Conservation (phyloP, 192 early-diverging fungal genomes). For the Chytriomyces hyalinus region DNA sequence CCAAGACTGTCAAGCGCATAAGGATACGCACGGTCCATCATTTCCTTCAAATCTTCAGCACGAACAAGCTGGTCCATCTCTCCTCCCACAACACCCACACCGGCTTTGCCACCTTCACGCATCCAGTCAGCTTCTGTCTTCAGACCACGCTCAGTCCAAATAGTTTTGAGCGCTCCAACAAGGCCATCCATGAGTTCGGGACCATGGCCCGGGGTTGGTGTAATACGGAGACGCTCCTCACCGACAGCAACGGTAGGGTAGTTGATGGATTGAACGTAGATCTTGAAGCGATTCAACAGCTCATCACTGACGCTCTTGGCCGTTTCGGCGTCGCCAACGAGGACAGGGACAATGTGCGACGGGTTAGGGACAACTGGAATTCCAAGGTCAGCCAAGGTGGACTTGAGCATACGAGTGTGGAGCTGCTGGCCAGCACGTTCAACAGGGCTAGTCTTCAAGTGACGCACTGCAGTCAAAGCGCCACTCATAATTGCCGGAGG, state of each 20-base stretch:
- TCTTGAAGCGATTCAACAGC: slow-evolving; percentile 84
- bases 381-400: slow-evolving; percentile 74
- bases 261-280: slow-evolving; percentile 99
- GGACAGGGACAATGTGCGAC: slow-evolving; percentile 98
- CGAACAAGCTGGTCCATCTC: slow-evolving; percentile 48
- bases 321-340: slow-evolving; percentile 94
- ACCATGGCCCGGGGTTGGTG: slow-evolving; percentile 94
- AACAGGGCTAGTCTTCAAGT: slow-evolving; percentile 81
- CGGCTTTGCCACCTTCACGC: slow-evolving; percentile 81
- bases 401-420: slow-evolving; percentile 89
- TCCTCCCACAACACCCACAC: slow-evolving; percentile 68
- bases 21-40: slow-evolving; percentile 36
- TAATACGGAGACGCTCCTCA: slow-evolving; percentile 97
- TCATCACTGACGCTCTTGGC: slow-evolving; percentile 94
- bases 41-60: slow-evolving; percentile 29
- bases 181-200: slow-evolving; percentile 80
- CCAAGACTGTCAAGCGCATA: slow-evolving; percentile 30
- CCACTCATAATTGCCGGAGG: slow-evolving; percentile 92
- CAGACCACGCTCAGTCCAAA: slow-evolving; percentile 88
- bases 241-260: slow-evolving; percentile 95
- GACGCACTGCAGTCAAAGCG: slow-evolving; percentile 88
- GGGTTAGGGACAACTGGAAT: slow-evolving; percentile 99
- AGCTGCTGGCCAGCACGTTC: slow-evolving; percentile 94
- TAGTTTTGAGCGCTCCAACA: slow-evolving; percentile 79
- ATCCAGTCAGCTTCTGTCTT: slow-evolving; percentile 87